Percentiles rank a stretch among this genome's conserved stretches.
These are phyloP conservation scores for Pythium biforme DNA, from an alignment of 352 stramenopile genomes.

Conservation along the genomic window DNA sequence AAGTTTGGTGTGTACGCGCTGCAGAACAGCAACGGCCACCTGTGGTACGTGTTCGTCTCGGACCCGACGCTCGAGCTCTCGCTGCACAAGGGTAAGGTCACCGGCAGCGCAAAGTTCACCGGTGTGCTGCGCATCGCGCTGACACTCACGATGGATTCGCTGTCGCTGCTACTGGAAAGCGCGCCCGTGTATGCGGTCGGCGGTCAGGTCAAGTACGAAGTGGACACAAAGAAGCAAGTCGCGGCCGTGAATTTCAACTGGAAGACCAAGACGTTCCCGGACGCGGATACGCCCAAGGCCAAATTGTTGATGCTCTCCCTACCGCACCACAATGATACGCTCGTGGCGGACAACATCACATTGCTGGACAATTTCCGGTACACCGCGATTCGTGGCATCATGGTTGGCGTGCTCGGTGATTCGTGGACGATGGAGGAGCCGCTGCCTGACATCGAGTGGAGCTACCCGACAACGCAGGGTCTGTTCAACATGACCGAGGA, in stretches of 20 bases:
- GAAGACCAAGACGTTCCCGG: constrained; percentile 52
- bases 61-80: constrained; percentile 42
- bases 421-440: constrained; percentile 68
- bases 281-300: constrained; percentile 8
- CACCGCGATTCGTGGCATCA: constrained; percentile 72
- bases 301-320: constrained; percentile 74
- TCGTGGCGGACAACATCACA: constrained; percentile 8
- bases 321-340: constrained; percentile 63
- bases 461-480: constrained; percentile 53
- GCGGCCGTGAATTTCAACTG: constrained; percentile 57
- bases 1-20: constrained; percentile 51
- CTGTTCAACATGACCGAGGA: constrained; percentile 41
- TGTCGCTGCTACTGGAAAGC: constrained; percentile 56
- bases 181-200: constrained; percentile 57
- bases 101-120: constrained; percentile 37
- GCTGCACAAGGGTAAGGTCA: constrained; percentile 36
- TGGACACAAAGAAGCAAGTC: constrained; percentile 30
- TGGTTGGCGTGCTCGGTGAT: constrained; percentile 59
- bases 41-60: constrained; percentile 67
- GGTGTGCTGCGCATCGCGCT: constrained; percentile 59
- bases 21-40: constrained; percentile 58
- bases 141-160: constrained; percentile 34
- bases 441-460: constrained; percentile 58
- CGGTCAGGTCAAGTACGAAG: constrained; percentile 45
- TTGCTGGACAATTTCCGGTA: constrained; percentile 51